Conservation (phyloP, 106 monocot genomes). For the Acorus gramineus region DNA sequence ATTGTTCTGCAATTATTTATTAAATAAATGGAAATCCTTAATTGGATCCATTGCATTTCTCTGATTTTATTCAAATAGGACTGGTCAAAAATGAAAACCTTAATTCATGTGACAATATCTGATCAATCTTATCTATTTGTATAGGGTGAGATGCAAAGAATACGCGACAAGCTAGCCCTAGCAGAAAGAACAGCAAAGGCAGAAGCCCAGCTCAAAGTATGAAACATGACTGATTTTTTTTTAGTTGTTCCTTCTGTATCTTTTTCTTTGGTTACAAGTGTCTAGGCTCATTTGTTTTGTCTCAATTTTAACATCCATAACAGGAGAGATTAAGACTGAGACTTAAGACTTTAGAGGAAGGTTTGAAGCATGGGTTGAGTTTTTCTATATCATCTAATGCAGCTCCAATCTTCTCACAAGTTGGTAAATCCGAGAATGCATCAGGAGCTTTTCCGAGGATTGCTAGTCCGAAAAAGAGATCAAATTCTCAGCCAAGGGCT, state of each 20-base stretch:
- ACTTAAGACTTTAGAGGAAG: slow-evolving; percentile 53
- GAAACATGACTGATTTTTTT: not conserved
- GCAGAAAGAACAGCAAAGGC: slow-evolving; percentile 47
- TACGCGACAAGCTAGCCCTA: slow-evolving; percentile 37
- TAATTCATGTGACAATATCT: too few species aligned
- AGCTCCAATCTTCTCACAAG: not conserved
- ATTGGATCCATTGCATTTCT: not conserved
- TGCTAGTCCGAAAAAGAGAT: slow-evolving; percentile 9
- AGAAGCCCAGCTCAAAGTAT: slow-evolving; percentile 57
- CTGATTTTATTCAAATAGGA: not conserved
- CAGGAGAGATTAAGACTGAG: slow-evolving; percentile 47
- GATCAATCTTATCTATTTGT: slow-evolving; percentile 2
- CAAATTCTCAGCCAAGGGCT: slow-evolving; percentile 17
- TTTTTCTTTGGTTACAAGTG: too few species aligned
- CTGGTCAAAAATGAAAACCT: not conserved
- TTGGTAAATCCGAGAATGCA: slow-evolving; percentile 5
- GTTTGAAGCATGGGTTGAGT: slow-evolving; percentile 27
- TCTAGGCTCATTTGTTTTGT: too few species aligned
- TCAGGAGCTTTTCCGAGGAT: not conserved
- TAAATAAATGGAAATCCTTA: not conserved
- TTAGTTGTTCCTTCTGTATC: not conserved
- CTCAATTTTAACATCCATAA: too few species aligned
- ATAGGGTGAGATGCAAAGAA: slow-evolving; percentile 55
- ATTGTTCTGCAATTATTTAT: not conserved
- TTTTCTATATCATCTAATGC: slow-evolving; percentile 1